Evolutionary conservation across 148 eudicot species (phyloP).

Genomic region (Camellia lanceoleosa): DNA sequence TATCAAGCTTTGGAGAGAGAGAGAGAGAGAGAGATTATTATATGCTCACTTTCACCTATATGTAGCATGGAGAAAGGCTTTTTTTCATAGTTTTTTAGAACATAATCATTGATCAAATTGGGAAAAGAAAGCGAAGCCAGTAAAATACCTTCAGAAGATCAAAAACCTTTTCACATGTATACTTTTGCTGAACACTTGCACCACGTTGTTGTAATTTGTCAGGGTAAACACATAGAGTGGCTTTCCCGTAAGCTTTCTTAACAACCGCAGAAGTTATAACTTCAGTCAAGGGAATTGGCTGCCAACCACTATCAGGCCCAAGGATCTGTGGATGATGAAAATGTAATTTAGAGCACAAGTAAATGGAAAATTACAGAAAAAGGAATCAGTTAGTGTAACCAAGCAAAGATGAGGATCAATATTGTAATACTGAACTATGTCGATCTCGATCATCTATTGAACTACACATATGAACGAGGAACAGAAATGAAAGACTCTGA

Average conservation of each 20-base stretch:
- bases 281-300: constrained; percentile 84
- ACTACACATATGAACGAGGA: too few relatives aligned
- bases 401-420: neutral
- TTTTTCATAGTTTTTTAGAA: neutral
- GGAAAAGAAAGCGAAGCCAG: constrained; percentile 1
- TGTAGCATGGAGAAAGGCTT: neutral
- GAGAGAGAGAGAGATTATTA: neutral
- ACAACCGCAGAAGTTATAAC: constrained; percentile 91
- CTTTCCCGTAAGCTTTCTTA: constrained; percentile 93
- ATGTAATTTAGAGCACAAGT: neutral
- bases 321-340: constrained; percentile 60
- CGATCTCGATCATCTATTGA: neutral
- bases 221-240: constrained; percentile 96
- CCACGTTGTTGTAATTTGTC: constrained; percentile 98
- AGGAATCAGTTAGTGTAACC: neutral
- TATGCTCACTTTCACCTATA: neutral
- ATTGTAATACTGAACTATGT: neutral
- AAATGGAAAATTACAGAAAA: neutral
- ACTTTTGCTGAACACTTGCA: constrained; percentile 87
- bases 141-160: constrained; percentile 84
- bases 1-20: too few relatives aligned
- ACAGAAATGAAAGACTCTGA: neutral
- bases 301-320: constrained; percentile 97
- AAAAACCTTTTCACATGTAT: constrained; percentile 93
- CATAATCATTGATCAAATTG: neutral